A percentile compares a stretch with the other conserved stretches of the same genome.
Conservation (phyloP, 2,329 filamentous ascomycete genomes). For the Aspergillus calidoustus region DNA sequence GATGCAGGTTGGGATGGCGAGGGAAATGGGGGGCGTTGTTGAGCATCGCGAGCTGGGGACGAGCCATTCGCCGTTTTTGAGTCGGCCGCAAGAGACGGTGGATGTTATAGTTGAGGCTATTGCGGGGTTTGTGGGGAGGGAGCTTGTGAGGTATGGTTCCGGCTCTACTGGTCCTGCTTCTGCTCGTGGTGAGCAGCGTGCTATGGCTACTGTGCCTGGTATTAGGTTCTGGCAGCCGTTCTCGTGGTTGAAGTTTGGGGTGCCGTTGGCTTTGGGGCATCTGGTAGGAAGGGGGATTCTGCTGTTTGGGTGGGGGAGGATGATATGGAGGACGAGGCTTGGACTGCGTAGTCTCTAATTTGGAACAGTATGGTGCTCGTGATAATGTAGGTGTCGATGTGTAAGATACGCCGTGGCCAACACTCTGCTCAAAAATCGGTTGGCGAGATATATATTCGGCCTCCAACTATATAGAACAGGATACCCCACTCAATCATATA, state of each 20-base stretch:
- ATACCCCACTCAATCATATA: not conserved
- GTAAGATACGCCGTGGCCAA: not conserved
- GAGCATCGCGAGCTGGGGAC: conserved; percentile 48
- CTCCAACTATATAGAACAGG: not conserved
- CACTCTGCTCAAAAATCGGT: not conserved
- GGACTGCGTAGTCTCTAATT: not conserved
- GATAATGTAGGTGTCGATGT: not conserved
- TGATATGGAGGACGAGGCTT: not conserved
- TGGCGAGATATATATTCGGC: not conserved
- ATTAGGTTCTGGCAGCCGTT: not conserved
- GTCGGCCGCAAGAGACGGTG: conserved; percentile 48
- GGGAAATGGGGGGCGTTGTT: conserved; percentile 42
- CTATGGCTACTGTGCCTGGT: not conserved
- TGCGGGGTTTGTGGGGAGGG: conserved; percentile 27
- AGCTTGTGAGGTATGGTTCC: not conserved
- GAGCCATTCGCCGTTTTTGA: conserved; percentile 58
- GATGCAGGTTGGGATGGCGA: conserved; percentile 45
- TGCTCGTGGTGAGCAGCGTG: not conserved
- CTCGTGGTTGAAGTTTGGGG: not conserved
- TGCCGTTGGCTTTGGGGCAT: not conserved
- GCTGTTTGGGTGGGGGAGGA: not conserved
- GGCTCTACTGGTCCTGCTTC: no score
- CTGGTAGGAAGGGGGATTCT: not conserved
- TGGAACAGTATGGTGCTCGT: not conserved
- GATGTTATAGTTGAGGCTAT: conserved; percentile 46